Evolutionary conservation across 371 early-diverging fungal genomes (phyloP), one percentile per base, ranked within the genome.

Genomic region (Mycotypha africana): DNA sequence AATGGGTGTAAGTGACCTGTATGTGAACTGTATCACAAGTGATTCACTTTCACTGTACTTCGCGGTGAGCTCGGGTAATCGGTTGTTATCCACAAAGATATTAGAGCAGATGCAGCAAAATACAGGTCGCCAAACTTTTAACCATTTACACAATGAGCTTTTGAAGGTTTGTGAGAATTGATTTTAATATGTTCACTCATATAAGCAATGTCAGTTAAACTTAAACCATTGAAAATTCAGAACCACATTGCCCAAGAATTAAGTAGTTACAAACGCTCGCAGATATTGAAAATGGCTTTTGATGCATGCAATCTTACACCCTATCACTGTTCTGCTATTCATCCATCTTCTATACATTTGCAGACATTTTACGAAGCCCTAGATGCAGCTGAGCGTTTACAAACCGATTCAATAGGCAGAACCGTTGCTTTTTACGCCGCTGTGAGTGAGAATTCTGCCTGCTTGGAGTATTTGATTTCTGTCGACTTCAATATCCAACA

Each of bases 341-440:
- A 70, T 42, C 76, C 77, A 4, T 55, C 69, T 16, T 28, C 61
- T 4, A 51, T 39, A 6, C 67, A 65, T 36, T 58, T 83, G 0
- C 22, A 56, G 17, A 67, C 67, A 23, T 46, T 83, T 5, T 72
- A 45, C 42, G 66, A 61, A 23, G 45, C 49, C 4, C 47, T 80
- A 17, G 58, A 73, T 36, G 48, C 68, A n/a, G 49, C 58, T 12
- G 75, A 74, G 39, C 51, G 60, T 4, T 33, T 60, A 0, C 60
- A 65, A 12, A 51, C 58, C 0, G 83, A 83, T 46, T 53, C 56
- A 0, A 46, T 50, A 26, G 74, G 76, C 0, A 61, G 83, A 36
- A 73, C 63, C 3, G 62, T 76, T 16, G 65, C 74, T 7, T 79
- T 80, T 49, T 83, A 69, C 64, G 79, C 83, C n/a, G 79, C 78